Percentiles rank a stretch among this genome's conserved stretches.
These are phyloP conservation scores for Talaromyces sp. DNA, from an alignment of 2,329 filamentous ascomycete species.

Conservation along the genomic window DNA sequence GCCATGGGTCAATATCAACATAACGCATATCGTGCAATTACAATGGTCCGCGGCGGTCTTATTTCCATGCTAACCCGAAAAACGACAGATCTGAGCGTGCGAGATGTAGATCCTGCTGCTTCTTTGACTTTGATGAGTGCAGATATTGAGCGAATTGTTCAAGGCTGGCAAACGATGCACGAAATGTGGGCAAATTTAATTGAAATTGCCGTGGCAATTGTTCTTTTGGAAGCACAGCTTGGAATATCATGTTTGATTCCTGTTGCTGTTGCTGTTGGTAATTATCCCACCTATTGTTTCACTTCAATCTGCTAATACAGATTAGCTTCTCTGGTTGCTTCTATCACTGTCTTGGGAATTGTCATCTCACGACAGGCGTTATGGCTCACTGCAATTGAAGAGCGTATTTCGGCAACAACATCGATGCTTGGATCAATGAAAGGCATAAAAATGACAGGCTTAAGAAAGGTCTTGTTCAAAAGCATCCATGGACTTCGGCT, in stretches of 20 bases:
- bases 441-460: constrained; percentile 47
- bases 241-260: constrained; percentile 41
- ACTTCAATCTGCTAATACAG: not conserved
- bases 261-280: constrained; percentile 26
- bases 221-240: constrained; percentile 36
- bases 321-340: constrained; percentile 30
- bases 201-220: constrained; percentile 44
- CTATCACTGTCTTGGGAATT: constrained; percentile 30
- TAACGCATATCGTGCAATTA: constrained; percentile 37
- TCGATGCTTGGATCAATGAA: constrained; percentile 48
- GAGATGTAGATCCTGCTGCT: constrained; percentile 30
- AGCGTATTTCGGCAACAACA: constrained; percentile 45
- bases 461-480: constrained; percentile 37
- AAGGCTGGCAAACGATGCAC: constrained; percentile 38
- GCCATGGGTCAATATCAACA: constrained; percentile 39
- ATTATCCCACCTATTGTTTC: constrained; percentile 15
- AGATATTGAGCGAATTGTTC: constrained; percentile 41
- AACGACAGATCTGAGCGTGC: constrained; percentile 26
- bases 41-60: constrained; percentile 39
- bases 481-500: constrained; percentile 35
- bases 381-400: constrained; percentile 49
- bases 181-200: constrained; percentile 43
- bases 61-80: constrained; percentile 50
- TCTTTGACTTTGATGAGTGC: constrained; percentile 44
- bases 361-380: constrained; percentile 36